These are phyloP conservation scores for Hypomontagnella submonticulosa DNA, from an alignment of 495 filamentous ascomycete species.

Conservation along the genomic window DNA sequence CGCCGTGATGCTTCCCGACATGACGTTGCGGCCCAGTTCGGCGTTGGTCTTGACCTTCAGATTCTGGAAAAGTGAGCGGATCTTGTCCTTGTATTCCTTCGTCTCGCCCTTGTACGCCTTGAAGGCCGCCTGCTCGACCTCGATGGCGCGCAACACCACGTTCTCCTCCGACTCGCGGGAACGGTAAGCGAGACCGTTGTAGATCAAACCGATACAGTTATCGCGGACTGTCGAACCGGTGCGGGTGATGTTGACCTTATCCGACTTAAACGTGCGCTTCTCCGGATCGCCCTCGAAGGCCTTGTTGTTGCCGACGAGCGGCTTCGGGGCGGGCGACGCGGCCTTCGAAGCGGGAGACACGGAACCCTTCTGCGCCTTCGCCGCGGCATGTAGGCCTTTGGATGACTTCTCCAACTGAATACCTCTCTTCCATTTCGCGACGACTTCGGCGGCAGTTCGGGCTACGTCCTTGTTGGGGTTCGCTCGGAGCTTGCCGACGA, in stretches of 20 bases:
- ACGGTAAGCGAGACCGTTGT: conserved; percentile 79
- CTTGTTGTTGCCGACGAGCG: conserved; percentile 61
- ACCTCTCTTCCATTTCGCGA: conserved; percentile 85
- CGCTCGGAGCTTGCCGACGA: conserved; percentile 83
- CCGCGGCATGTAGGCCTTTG: conserved; percentile 58
- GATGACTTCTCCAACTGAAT: conserved; percentile 75
- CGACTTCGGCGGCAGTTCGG: conserved; percentile 78
- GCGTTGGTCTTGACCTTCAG: conserved; percentile 91
- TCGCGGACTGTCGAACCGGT: conserved; percentile 80
- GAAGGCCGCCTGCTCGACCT: conserved; percentile 80
- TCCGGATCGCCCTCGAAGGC: conserved; percentile 75
- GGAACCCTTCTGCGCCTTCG: conserved; percentile 48
- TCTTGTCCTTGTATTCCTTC: conserved; percentile 80
- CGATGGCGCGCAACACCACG: conserved; percentile 73
- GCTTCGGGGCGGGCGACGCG: conserved; percentile 55
- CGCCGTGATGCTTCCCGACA: conserved; percentile 75
- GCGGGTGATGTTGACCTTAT: conserved; percentile 75
- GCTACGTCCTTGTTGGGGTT: conserved; percentile 82
- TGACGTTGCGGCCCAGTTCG: conserved; percentile 76
- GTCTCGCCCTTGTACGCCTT: conserved; percentile 71
- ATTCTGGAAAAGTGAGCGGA: conserved; percentile 91
- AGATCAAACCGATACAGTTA: conserved; percentile 87
- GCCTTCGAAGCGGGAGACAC: conserved; percentile 50
- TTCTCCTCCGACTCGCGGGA: conserved; percentile 64
- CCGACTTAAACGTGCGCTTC: conserved; percentile 81